These are phyloP conservation scores for Debaryomyces singareniensis DNA, from an alignment of 1,139 yeast genomes.

Conservation along the genomic window DNA sequence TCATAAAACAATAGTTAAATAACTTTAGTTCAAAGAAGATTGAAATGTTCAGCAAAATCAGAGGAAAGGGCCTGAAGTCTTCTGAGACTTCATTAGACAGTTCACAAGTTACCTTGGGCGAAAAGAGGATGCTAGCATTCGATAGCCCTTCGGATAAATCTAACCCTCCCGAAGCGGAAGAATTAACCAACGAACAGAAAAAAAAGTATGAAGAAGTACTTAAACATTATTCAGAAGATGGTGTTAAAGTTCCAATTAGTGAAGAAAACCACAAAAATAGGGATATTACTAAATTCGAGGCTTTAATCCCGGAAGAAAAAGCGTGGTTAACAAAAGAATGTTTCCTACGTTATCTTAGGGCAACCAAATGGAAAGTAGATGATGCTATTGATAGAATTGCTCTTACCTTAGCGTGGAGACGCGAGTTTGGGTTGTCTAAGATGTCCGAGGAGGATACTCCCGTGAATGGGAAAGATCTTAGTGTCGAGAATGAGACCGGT, in stretches of 20 bases:
- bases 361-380: conserved; percentile 38
- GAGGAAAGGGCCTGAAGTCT: conserved; percentile 3
- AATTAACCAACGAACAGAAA: conserved; percentile 49
- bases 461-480: conserved; percentile 26
- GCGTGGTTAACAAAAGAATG: conserved; percentile 46
- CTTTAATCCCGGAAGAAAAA: conserved; percentile 26
- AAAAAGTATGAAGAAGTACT: conserved; percentile 54
- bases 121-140: conserved; percentile 21
- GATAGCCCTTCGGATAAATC: conserved; percentile 40
- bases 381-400: conserved; percentile 38
- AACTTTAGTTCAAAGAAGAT: too few species aligned
- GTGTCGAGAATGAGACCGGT: conserved; percentile 73
- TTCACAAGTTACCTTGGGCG: not conserved
- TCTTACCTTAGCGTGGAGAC: conserved; percentile 42
- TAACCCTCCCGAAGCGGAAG: conserved; percentile 43
- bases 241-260: conserved; percentile 28
- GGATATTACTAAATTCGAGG: conserved; percentile 12
- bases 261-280: conserved; percentile 34
- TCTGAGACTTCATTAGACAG: not conserved
- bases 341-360: conserved; percentile 40
- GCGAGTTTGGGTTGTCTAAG: conserved; percentile 37
- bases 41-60: conserved; percentile 4
- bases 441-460: conserved; percentile 26
- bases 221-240: conserved; percentile 48
- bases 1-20: too few species aligned